Percentiles rank a stretch among this genome's conserved stretches.
These are phyloP conservation scores for Bocquillonia castaneifolia DNA, from an alignment of 441 rosid genomes.

Conservation along the genomic window DNA sequence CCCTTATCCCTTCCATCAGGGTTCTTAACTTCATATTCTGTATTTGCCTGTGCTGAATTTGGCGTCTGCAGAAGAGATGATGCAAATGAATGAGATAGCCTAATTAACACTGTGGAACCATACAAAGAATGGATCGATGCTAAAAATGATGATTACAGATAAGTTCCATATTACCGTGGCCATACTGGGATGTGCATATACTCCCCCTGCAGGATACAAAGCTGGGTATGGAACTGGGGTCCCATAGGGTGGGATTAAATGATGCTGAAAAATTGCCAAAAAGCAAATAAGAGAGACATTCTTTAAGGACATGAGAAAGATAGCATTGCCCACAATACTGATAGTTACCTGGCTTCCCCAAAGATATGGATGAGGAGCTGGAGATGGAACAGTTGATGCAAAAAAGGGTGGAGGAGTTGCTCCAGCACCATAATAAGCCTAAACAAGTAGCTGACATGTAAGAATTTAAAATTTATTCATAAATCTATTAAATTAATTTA, in stretches of 20 bases:
- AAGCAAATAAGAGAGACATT: slow-evolving; percentile 11
- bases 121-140: background rate
- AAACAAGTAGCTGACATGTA: slow-evolving; percentile 28
- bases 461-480: slow-evolving; percentile 18
- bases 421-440: slow-evolving; percentile 94
- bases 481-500: background rate
- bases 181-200: slow-evolving; percentile 86
- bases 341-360: slow-evolving; percentile 88
- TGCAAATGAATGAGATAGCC: slow-evolving; percentile 1
- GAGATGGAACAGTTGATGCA: slow-evolving; percentile 84
- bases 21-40: slow-evolving; percentile 48
- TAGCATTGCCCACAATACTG: background rate
- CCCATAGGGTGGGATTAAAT: slow-evolving; percentile 82
- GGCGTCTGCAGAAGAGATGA: slow-evolving; percentile 44
- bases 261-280: slow-evolving; percentile 57
- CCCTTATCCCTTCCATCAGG: slow-evolving; percentile 48
- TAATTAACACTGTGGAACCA: background rate
- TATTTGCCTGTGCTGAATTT: slow-evolving; percentile 39
- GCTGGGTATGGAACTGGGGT: slow-evolving; percentile 93
- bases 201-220: slow-evolving; percentile 84
- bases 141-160: background rate
- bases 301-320: background rate
- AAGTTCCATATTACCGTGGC: slow-evolving; percentile 47
- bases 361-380: slow-evolving; percentile 79
- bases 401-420: slow-evolving; percentile 78